Evolutionary conservation across 768 basidiomycete species (phyloP), one percentile per base, ranked within the genome.

Genomic region (Tricholoma saponaceum): DNA sequence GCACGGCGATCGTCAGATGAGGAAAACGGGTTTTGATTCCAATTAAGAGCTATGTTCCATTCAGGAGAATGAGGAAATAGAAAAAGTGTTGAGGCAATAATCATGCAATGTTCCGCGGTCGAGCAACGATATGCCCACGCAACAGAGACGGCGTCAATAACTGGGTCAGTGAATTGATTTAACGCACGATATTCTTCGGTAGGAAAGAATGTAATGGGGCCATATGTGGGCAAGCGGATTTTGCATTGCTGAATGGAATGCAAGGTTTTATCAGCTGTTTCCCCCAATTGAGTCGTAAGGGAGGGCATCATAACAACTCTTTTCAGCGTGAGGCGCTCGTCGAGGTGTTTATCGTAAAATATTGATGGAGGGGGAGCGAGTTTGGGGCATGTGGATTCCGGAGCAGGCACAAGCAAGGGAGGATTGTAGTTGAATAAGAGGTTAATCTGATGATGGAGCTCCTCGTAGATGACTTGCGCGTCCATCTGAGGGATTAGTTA

Each of bases 281-380:
- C 23, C n/a, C 54, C 51, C 9, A 57, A 26, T 9, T 55, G 18
- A 8, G 26, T 37, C 2, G 25, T 20, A 5, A 61, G 7, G 12
- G 52, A 28, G 3, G 60, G 60, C 20, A 52, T 12, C 4, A 52
- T 16, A 9, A 37, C n/a, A 4, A 52, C 44, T 32, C 30, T 39
- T 16, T 54, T 47, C 18, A 61, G 43, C 5, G 41, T n/a, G 1
- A 58, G 43, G 13, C 51, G 56, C 18, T 41, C 25, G 26, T 61
- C 60, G 5, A 60, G 51, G 50, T 60, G 59, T 3, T 58, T 51
- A 23, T 61, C 37, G 35, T 61, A 55, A 37, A 61, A 57, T 20
- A n/a, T n/a, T n/a, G 50, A 23, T 9, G 56, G 52, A 22, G 56
- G 52, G 1, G 52, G 20, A 3, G 5, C 26, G 1, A 59, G 35